Conservation (phyloP, 306 rosid species). For the Hippophae gyantsensis region DNA sequence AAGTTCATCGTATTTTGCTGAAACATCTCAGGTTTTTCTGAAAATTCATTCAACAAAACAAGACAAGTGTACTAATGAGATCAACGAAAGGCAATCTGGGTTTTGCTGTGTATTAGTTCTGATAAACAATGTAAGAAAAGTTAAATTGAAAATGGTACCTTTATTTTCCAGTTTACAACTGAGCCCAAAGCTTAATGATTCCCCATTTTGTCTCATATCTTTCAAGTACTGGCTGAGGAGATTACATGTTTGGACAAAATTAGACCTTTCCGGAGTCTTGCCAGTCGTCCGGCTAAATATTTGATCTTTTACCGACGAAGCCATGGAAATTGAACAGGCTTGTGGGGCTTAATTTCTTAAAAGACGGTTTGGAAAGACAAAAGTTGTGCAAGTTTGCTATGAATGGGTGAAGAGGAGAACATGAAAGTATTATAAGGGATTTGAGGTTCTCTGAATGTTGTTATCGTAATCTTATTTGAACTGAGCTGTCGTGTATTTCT, state of each 20-base stretch:
- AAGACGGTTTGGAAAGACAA: neutral
- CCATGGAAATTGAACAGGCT: neutral
- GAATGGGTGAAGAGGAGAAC: too few relatives aligned
- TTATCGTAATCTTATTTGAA: too few relatives aligned
- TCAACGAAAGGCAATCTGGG: neutral
- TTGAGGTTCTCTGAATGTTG: too few relatives aligned
- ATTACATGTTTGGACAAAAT: slow-evolving; percentile 62
- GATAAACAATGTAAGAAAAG: neutral
- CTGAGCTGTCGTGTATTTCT: too few relatives aligned
- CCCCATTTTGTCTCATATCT: slow-evolving; percentile 50
- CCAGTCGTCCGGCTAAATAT: slow-evolving; percentile 22
- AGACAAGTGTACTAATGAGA: too few relatives aligned
- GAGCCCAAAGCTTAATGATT: slow-evolving; percentile 13
- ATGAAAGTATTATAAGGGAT: too few relatives aligned
- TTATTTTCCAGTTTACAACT: slow-evolving; percentile 10
- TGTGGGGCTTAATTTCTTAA: neutral
- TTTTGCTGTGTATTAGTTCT: neutral
- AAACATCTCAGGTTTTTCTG: slow-evolving; percentile 14
- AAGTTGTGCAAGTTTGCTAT: too few relatives aligned
- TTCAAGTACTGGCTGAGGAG: slow-evolving; percentile 63
- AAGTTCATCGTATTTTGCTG: slow-evolving; percentile 30
- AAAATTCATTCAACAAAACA: neutral
- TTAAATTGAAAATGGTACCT: slow-evolving; percentile 22
- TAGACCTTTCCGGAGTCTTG: slow-evolving; percentile 46
- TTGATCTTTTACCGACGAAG: slow-evolving; percentile 15